Base-by-base conservation (phyloP, 768 basidiomycete genomes). In the Tulasnella sp. region DNA sequence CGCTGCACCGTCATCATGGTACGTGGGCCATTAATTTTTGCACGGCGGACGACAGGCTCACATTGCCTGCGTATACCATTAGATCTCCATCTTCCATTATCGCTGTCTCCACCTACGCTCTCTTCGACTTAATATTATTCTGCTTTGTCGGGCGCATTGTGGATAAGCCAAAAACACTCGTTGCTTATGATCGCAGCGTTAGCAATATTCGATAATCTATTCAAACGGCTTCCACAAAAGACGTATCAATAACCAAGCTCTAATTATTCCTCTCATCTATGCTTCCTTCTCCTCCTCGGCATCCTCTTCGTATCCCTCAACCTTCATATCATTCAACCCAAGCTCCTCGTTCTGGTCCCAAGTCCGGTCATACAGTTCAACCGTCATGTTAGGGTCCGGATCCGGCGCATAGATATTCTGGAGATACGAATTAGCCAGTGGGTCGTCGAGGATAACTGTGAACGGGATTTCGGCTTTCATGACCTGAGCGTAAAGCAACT, bases 321-420 rank as follows among this genome's bases (percentile, higher is more conserved):
- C 90, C 76, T 88, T 88, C 79, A 94, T 94, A 76, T 94, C 92
- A 76, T 94, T 94, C 78, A 99, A 79, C 5, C 96, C 97, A 16
- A 98, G 83, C 66, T 94, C 93, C 78, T 98, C 97, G 76, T 99
- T 95, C 83, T 99, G 94, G 59, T 93, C 87, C 82, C 86, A 91
- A 3, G 88, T 87, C 65, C 97, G 84, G 44, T 95, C 91, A 77
- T 98, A 99, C 71, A 80, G 78, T 78, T 90, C 92, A 67, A 91
- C 85, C 36, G 80, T 83, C 91, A 99, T 93, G 77, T 95, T 94
- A 1, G 96, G 96, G 78, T 98, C 96, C 0, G 92, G 89, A 78
- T 99, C 96, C 4, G 97, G 97, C 0, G 97, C 96, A 78, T 96
- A 98, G n/a, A 95, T 77, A 79, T 94, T 97, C 79, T 99, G 97